phyloP scores from a whole-genome alignment of 257 asterid genomes.

The Jacaranda mimosifolia region DNA sequence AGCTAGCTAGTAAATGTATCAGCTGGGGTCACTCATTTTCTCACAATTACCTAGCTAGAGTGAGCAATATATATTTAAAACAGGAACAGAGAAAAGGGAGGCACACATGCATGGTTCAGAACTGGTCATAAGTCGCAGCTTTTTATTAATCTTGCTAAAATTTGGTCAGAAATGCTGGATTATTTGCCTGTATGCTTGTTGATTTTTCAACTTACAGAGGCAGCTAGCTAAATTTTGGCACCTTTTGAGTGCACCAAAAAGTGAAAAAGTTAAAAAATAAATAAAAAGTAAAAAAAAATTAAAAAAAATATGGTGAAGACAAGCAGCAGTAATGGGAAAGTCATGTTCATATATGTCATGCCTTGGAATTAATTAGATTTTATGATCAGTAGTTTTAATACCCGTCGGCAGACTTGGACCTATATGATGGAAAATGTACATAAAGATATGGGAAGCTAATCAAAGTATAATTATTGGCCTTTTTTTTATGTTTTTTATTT shows the following conservation, averaged over 20 bases:
- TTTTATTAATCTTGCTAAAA: slow-evolving; percentile 20
- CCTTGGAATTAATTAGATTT: neutral
- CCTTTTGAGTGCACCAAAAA: slow-evolving; percentile 35
- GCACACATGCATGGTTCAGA: slow-evolving; percentile 36
- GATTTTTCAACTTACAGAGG: slow-evolving; percentile 15
- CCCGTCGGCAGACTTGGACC: slow-evolving; percentile 10
- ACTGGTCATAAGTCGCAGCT: slow-evolving; percentile 17
- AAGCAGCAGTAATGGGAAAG: slow-evolving; percentile 34
- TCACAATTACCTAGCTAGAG: slow-evolving; percentile 38
- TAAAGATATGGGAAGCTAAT: no score
- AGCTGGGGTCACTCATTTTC: slow-evolving; percentile 31
- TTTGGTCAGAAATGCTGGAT: slow-evolving; percentile 41
- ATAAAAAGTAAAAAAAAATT: no score
- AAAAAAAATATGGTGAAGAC: slow-evolving; percentile 21
- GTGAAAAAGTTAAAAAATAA: neutral
- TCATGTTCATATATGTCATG: slow-evolving; percentile 21
- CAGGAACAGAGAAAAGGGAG: slow-evolving; percentile 29
- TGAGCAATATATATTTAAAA: neutral
- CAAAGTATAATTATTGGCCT: no score
- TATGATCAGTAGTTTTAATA: slow-evolving; percentile 7
- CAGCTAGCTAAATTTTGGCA: slow-evolving; percentile 7
- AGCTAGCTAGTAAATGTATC: slow-evolving; percentile 23
- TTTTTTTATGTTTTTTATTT: no score
- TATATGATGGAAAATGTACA: no score
- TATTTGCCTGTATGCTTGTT: slow-evolving; percentile 13